Percentiles rank a stretch among this genome's conserved stretches.
phyloP scores from a whole-genome alignment of 345 rosid species.

The Stellera chamaejasme region DNA sequence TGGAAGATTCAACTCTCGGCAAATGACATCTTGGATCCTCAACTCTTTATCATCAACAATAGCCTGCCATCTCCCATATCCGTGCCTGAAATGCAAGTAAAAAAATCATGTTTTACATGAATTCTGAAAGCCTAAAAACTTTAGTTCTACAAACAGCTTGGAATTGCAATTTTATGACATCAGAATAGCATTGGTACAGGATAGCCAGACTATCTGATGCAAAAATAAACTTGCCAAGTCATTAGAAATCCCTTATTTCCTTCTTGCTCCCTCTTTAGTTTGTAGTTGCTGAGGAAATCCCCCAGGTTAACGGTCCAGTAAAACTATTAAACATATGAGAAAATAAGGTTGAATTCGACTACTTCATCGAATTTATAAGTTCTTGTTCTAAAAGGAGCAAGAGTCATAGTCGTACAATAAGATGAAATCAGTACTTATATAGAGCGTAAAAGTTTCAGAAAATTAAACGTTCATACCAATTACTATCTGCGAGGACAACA shows the following conservation, averaged over 20 bases:
- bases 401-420: too few species aligned
- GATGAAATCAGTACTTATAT: too few species aligned
- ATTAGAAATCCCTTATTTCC: too few species aligned
- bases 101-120: not conserved
- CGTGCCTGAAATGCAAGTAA: conserved; percentile 54
- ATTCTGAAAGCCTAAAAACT: not conserved
- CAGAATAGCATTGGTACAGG: conserved; percentile 1
- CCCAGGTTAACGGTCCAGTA: too few species aligned
- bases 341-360: too few species aligned
- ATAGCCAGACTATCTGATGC: not conserved
- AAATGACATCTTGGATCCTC: conserved; percentile 77
- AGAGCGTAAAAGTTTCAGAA: not conserved
- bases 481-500: too few species aligned
- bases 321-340: too few species aligned
- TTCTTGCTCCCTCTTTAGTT: too few species aligned
- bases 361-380: too few species aligned
- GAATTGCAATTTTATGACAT: not conserved
- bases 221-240: not conserved
- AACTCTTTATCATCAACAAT: conserved; percentile 92
- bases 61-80: conserved; percentile 99
- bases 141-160: not conserved
- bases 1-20: conserved; percentile 85
- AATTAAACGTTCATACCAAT: not conserved
- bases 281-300: too few species aligned
- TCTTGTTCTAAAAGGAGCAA: too few species aligned